Evolutionary conservation across 345 rosid species (phyloP), one percentile per base, ranked within the genome.

Genomic region (Linum tenue): DNA sequence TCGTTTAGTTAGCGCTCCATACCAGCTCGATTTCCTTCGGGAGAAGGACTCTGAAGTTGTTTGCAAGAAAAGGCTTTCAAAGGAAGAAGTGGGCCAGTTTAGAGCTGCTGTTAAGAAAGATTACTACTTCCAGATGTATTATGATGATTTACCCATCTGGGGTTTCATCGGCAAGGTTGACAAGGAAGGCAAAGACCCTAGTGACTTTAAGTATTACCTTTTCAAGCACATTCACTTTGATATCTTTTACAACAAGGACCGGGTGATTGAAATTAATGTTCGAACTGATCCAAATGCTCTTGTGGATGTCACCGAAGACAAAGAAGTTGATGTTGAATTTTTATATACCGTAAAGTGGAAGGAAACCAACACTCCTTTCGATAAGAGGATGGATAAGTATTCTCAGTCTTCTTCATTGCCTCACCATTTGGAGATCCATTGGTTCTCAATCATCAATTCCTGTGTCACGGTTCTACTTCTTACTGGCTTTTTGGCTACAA

Each of bases 71-170:
- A 74, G 40, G 67, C 67, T 74, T 16, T 58, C 56, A 2, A 74
- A 69, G 57, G 73, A 69, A 37, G 70, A 74, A 43, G 73, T 69
- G 42, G 67, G 56, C 40, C 53, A 38, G 64, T 74, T 74, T 37
- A 65, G 77, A 37, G 50, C 64, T 56, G 77, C 67, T 2, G 70
- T 74, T 59, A 56, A 43, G 44, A 69, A 74, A 50, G 77, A 74
- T 55, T 74, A 74, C 53, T 74, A 74, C 60, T 74, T 74, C 48
- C 73, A 74, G 50, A 74, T 74, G 77, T 74, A 74, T 17, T 74
- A 74, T 55, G 77, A 74, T 57, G 77, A 74, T 63, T 62, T 74
- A 48, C 77, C 77, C 36, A 69, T 74, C 17, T 74, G 77, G 77
- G 77, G 77, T 3, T 74, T 65, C 60, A 38, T 74, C 1, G 77